Evolutionary conservation across 129 eudicot genomes (phyloP).

Genomic region (Artemisia tridentata): DNA sequence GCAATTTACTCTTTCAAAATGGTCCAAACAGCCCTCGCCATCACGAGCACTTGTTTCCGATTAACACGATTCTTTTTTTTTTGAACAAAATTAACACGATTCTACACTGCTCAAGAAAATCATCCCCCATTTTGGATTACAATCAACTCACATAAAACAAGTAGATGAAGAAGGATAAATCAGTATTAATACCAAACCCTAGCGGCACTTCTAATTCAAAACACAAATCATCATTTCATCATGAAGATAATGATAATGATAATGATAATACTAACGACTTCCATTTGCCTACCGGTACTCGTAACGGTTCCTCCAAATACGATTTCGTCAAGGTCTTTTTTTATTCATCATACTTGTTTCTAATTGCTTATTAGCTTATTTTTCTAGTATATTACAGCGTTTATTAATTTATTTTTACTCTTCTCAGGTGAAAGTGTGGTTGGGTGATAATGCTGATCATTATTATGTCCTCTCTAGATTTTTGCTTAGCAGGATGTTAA

Average conservation of each 20-base stretch:
- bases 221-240: neutral
- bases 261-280: constrained; percentile 28
- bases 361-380: no score
- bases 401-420: no score
- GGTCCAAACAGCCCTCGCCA: no score
- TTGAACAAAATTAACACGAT: no score
- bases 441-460: constrained; percentile 98
- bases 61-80: no score
- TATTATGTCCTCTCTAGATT: constrained; percentile 95
- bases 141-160: no score
- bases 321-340: constrained; percentile 86
- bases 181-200: constrained; percentile 35
- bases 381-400: no score
- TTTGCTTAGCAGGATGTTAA: constrained; percentile 94
- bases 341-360: neutral
- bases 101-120: no score
- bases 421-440: constrained; percentile 95
- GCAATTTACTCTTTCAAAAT: no score
- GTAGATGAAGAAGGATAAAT: constrained; percentile 58
- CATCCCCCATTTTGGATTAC: no score
- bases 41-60: no score
- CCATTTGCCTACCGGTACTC: constrained; percentile 38
- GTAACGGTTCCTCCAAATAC: constrained; percentile 92
- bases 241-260: no score
- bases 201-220: constrained; percentile 27